Percentiles rank a stretch among this genome's conserved stretches.
Conservation (phyloP, 495 filamentous ascomycete species). For the Lasiosphaeriaceae sp. region DNA sequence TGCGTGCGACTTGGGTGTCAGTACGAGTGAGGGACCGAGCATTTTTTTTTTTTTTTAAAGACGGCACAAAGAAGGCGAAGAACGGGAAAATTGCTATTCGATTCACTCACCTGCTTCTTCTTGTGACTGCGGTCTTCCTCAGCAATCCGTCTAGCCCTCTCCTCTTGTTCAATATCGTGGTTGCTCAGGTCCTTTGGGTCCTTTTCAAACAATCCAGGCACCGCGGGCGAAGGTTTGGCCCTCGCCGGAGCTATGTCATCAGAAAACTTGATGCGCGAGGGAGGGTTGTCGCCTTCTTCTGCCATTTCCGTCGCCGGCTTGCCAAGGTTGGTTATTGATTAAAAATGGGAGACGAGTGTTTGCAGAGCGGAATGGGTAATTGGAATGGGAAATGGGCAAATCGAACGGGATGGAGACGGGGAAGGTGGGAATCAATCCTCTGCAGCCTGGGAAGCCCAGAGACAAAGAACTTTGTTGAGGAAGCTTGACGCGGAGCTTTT, state of each 20-base stretch:
- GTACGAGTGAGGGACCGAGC: background rate
- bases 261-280: constrained; percentile 8
- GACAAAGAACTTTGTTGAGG: background rate
- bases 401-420: no score
- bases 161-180: constrained; percentile 15
- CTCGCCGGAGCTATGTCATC: constrained; percentile 2
- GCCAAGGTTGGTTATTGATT: background rate
- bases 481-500: background rate
- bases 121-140: constrained; percentile 24
- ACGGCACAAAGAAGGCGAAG: no score
- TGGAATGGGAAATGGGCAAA: no score
- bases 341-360: background rate
- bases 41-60: background rate
- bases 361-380: no score
- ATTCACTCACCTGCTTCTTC: constrained; percentile 29
- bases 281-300: background rate
- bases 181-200: background rate
- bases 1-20: background rate
- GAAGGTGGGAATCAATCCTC: background rate
- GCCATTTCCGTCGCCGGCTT: background rate
- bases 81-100: background rate
- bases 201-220: constrained; percentile 3
- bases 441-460: background rate
- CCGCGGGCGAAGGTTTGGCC: background rate
- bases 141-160: constrained; percentile 23